Base-by-base conservation (phyloP, 2,329 filamentous ascomycete genomes). In the Alternaria angustiovoidea region DNA sequence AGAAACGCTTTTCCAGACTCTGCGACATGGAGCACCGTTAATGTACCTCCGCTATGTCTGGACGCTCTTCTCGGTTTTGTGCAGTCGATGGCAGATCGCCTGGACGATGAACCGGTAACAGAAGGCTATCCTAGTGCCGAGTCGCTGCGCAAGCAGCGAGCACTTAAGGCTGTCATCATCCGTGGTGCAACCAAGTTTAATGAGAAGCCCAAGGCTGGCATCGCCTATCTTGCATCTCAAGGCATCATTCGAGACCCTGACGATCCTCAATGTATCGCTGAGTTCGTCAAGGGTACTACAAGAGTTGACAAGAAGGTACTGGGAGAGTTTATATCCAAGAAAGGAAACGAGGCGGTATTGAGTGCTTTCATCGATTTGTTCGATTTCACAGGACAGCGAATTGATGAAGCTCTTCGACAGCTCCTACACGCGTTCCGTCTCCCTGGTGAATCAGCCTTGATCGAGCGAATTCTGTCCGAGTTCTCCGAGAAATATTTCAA, bases 11-110 rank as follows among this genome's bases (percentile, higher is more conserved):
- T 99, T 66, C 96, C 95, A 0, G 95, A 99, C 77, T 97, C 95
- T 8, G 95, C 94, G 6, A 97, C 94, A 6, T 99, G 95, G 95
- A 99, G 96, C 77, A 99, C 95, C 11, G 97, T 94, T 5, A 99
- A 96, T 75, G 96, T 99, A 1, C 95, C 95, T 16, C 95, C 95
- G 0, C 82, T 99, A 3, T 99, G 95, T 72, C 84, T 99, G 22
- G 95, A 99, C 80, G 93, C 95, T 9, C 83, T 99, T 11, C 84
- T 99, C 24, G 90, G 93, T 16, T 98, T 94, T 71, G 88, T 99
- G 34, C 94, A 97, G 73, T 97, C 93, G 66, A 90, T 99, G 66
- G 91, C 93, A 1, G 93, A 97, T 75, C 87, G 95, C 56, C 81
- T 98, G 18, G 87, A 96, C 51, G 87, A 95, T 54, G 82, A 87